These are phyloP conservation scores for Ogataea allantospora DNA, from an alignment of 805 yeast species.

Conservation along the genomic window DNA sequence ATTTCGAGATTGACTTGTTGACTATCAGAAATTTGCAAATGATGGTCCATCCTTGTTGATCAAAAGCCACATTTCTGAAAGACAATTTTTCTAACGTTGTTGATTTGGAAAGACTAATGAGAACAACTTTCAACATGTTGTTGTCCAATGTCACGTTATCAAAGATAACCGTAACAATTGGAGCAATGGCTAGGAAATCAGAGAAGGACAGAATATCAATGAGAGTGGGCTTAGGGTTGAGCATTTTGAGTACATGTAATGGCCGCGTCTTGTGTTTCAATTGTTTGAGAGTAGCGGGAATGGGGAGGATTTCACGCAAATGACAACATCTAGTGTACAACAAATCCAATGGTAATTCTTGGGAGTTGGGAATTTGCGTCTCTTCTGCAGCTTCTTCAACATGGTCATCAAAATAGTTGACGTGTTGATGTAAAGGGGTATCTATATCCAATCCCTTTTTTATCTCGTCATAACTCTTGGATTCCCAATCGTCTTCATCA, in stretches of 20 bases:
- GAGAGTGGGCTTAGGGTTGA: constrained; percentile 58
- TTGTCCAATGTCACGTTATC: constrained; percentile 56
- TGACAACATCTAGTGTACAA: constrained; percentile 52
- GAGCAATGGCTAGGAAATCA: constrained; percentile 56
- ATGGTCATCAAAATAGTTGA: constrained; percentile 31
- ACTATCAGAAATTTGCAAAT: constrained; percentile 47
- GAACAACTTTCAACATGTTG: constrained; percentile 50
- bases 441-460: constrained; percentile 52
- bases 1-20: constrained; percentile 44
- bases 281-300: constrained; percentile 53
- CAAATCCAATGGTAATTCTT: constrained; percentile 43
- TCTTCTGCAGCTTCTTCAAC: constrained; percentile 7
- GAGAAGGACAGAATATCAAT: constrained; percentile 57
- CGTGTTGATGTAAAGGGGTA: constrained; percentile 57
- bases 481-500: constrained; percentile 28
- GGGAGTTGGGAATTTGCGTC: constrained; percentile 10
- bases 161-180: constrained; percentile 52
- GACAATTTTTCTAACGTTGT: constrained; percentile 49
- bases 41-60: constrained; percentile 48
- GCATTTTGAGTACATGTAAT: constrained; percentile 51
- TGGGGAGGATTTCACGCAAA: constrained; percentile 47
- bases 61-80: constrained; percentile 54
- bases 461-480: constrained; percentile 11
- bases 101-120: constrained; percentile 46
- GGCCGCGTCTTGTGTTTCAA: constrained; percentile 50